A percentile compares a stretch with the other conserved stretches of the same genome.
Evolutionary conservation across 257 asterid genomes (phyloP).

Genomic region (Solanum piurae): DNA sequence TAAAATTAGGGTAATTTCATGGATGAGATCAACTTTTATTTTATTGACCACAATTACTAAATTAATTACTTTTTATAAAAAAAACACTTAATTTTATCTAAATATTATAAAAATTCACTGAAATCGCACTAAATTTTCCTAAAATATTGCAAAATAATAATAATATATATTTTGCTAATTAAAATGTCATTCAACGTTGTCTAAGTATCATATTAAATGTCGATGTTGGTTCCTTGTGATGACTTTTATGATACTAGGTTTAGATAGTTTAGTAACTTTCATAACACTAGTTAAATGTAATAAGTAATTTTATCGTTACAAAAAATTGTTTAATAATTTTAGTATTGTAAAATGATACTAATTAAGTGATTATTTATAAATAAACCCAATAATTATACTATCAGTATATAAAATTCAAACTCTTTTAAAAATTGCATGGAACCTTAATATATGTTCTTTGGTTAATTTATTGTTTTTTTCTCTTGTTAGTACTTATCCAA

Average conservation of each 20-base stretch:
- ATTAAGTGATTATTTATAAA: background rate
- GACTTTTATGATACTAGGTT: background rate
- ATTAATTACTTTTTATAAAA: too few species aligned
- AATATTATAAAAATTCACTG: background rate
- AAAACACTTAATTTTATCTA: background rate
- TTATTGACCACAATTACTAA: too few species aligned
- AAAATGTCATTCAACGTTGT: background rate
- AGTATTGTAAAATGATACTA: background rate
- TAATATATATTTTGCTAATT: too few species aligned
- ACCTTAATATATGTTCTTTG: background rate
- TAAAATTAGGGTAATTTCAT: too few species aligned
- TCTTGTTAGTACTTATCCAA: constrained; percentile 22
- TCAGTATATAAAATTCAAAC: background rate
- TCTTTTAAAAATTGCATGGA: constrained; percentile 19
- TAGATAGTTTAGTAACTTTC: background rate
- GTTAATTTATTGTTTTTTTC: too few species aligned
- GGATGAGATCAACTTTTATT: too few species aligned
- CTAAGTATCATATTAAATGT: background rate
- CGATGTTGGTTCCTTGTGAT: background rate
- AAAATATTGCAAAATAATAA: too few species aligned
- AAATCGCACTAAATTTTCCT: background rate
- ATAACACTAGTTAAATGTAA: background rate
- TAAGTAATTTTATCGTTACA: background rate
- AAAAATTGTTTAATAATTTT: background rate
- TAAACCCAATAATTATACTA: background rate